These are phyloP conservation scores for Crithidia brevicula DNA, from an alignment of 208 protist genomes.

Conservation along the genomic window DNA sequence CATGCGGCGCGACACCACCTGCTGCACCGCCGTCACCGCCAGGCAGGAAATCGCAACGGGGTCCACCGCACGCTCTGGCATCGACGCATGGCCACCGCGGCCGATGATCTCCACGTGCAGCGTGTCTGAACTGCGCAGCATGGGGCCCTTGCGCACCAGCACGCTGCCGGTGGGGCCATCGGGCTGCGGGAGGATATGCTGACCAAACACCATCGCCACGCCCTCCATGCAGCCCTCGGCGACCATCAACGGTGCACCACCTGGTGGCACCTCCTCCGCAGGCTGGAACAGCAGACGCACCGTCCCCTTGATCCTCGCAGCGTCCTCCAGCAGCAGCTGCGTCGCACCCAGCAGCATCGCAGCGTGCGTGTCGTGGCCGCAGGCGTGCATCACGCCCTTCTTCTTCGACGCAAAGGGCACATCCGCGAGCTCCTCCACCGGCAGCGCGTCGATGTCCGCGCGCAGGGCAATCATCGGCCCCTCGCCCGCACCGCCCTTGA, in stretches of 20 bases:
- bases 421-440: slow-evolving; percentile 55
- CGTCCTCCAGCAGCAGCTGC: slow-evolving; percentile 52
- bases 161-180: slow-evolving; percentile 27
- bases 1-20: slow-evolving; percentile 54
- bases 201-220: slow-evolving; percentile 62
- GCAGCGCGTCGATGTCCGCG: slow-evolving; percentile 71
- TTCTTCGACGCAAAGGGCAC: slow-evolving; percentile 60
- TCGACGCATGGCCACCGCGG: slow-evolving; percentile 61
- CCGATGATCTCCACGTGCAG: slow-evolving; percentile 46
- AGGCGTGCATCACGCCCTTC: slow-evolving; percentile 68
- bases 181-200: slow-evolving; percentile 34
- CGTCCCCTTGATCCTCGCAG: slow-evolving; percentile 51
- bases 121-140: slow-evolving; percentile 35
- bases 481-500: slow-evolving; percentile 42
- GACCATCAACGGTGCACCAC: slow-evolving; percentile 58
- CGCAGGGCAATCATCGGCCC: slow-evolving; percentile 55
- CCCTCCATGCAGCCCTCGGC: slow-evolving; percentile 55
- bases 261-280: slow-evolving; percentile 64
- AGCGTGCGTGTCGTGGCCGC: slow-evolving; percentile 69
- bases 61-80: slow-evolving; percentile 58
- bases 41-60: slow-evolving; percentile 48
- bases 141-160: slow-evolving; percentile 28
- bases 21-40: slow-evolving; percentile 52
- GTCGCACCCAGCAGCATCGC: slow-evolving; percentile 65
- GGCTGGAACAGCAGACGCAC: slow-evolving; percentile 83